Percentiles rank a stretch among this genome's conserved stretches.
These are phyloP conservation scores for Lachancea waltii DNA, from an alignment of 805 yeast genomes.

Conservation along the genomic window DNA sequence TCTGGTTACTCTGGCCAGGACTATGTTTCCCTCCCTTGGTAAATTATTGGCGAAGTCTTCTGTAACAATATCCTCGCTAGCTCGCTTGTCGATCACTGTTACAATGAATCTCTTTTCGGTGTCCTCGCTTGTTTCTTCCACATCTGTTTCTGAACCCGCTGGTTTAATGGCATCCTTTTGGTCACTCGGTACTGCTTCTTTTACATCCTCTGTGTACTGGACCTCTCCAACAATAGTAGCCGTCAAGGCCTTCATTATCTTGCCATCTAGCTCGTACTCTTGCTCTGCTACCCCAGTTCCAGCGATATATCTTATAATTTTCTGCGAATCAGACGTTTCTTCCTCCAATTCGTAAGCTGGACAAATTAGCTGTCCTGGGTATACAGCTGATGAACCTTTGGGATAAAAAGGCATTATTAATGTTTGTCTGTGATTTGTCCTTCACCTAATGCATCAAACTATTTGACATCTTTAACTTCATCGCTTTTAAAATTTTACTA, in stretches of 20 bases:
- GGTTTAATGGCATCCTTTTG: constrained; percentile 13
- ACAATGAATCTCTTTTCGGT: constrained; percentile 13
- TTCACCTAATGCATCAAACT: not conserved
- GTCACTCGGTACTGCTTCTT: constrained; percentile 12
- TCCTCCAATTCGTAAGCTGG: constrained; percentile 43
- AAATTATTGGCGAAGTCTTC: constrained; percentile 41
- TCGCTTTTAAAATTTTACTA: not conserved
- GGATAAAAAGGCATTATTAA: constrained; percentile 1
- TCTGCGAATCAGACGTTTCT: constrained; percentile 21
- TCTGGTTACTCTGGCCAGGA: constrained; percentile 66
- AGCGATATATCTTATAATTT: constrained; percentile 42
- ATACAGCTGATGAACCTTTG: constrained; percentile 29
- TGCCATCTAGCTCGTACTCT: constrained; percentile 37
- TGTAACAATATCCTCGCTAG: constrained; percentile 12
- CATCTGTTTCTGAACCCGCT: no score
- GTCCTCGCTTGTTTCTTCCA: not conserved
- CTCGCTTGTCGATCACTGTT: not conserved
- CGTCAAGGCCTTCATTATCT: constrained; percentile 38
- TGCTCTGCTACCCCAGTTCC: constrained; percentile 61
- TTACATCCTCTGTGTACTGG: constrained; percentile 23
- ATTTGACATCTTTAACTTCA: not conserved
- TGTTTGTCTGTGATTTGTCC: not conserved
- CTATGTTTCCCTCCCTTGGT: constrained; percentile 82
- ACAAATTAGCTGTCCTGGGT: constrained; percentile 79
- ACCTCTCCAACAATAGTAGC: constrained; percentile 62